Evolutionary conservation across 257 asterid genomes (phyloP).

Genomic region (Solanum habrochaites): DNA sequence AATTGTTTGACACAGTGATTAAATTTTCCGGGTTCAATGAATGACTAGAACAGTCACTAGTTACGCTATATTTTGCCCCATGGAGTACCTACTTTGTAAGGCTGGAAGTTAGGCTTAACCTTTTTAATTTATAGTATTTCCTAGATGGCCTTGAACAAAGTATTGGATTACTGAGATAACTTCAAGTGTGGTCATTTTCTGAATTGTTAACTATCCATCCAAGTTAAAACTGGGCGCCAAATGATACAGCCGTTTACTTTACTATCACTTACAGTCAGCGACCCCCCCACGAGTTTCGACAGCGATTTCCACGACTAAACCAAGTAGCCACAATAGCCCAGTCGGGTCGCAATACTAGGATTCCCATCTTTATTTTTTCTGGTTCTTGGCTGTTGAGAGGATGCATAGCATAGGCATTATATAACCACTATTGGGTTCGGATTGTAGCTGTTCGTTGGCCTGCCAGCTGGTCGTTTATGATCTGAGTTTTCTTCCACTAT

Average conservation of each 20-base stretch:
- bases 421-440: constrained; percentile 33
- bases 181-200: background rate
- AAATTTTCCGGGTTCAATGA: constrained; percentile 47
- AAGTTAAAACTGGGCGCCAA: background rate
- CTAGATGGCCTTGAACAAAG: background rate
- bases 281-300: constrained; percentile 70
- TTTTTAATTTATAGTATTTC: background rate
- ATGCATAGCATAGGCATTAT: constrained; percentile 28
- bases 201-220: background rate
- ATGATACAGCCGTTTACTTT: background rate
- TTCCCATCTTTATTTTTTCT: constrained; percentile 28
- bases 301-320: constrained; percentile 45
- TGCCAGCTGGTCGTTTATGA: constrained; percentile 15
- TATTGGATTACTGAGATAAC: background rate
- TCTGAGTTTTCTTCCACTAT: constrained; percentile 20
- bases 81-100: constrained; percentile 72
- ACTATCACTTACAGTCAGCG: constrained; percentile 35
- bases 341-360: constrained; percentile 64
- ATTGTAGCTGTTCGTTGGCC: constrained; percentile 23
- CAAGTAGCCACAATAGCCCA: no score
- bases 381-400: constrained; percentile 77
- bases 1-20: constrained; percentile 34
- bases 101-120: no score
- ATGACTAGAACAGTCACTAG: constrained; percentile 26
- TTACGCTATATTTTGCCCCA: constrained; percentile 16